Conservation (phyloP, 306 rosid species). For the Begonia fuchsioides region DNA sequence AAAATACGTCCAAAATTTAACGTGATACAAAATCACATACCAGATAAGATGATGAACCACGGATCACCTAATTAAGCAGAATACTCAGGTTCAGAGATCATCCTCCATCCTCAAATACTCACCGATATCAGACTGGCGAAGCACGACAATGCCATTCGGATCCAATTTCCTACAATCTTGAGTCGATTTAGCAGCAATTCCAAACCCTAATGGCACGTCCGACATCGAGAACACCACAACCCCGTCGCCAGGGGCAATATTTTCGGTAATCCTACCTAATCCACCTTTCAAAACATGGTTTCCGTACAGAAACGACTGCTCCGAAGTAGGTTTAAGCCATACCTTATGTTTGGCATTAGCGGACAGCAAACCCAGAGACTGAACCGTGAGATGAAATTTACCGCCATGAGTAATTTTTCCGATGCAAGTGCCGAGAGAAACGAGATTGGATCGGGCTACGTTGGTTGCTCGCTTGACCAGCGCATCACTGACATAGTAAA, state of each 20-base stretch:
- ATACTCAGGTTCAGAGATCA: slow-evolving; percentile 38
- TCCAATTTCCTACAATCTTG: slow-evolving; percentile 95
- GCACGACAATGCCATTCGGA: slow-evolving; percentile 73
- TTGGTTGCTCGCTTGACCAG: slow-evolving; percentile 84
- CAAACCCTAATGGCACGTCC: slow-evolving; percentile 81
- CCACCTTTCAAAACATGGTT: slow-evolving; percentile 84
- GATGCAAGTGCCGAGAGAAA: slow-evolving; percentile 70
- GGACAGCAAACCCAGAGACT: slow-evolving; percentile 41
- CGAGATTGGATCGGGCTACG: slow-evolving; percentile 42
- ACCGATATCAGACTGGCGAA: slow-evolving; percentile 83
- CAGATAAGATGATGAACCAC: neutral
- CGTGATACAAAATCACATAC: neutral
- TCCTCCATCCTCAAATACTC: slow-evolving; percentile 93
- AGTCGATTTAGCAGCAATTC: slow-evolving; percentile 70
- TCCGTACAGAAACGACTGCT: slow-evolving; percentile 74
- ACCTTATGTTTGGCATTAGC: slow-evolving; percentile 83
- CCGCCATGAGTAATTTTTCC: slow-evolving; percentile 86
- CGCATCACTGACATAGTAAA: slow-evolving; percentile 64
- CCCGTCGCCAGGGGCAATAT: slow-evolving; percentile 60
- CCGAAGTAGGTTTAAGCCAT: slow-evolving; percentile 81
- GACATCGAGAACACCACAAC: slow-evolving; percentile 85
- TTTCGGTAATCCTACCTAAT: slow-evolving; percentile 73
- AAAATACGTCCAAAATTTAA: too few species aligned
- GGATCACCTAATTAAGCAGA: neutral
- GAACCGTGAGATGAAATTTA: slow-evolving; percentile 65